Conservation (phyloP, 208 protist species). For the Strigomonas culicis region DNA sequence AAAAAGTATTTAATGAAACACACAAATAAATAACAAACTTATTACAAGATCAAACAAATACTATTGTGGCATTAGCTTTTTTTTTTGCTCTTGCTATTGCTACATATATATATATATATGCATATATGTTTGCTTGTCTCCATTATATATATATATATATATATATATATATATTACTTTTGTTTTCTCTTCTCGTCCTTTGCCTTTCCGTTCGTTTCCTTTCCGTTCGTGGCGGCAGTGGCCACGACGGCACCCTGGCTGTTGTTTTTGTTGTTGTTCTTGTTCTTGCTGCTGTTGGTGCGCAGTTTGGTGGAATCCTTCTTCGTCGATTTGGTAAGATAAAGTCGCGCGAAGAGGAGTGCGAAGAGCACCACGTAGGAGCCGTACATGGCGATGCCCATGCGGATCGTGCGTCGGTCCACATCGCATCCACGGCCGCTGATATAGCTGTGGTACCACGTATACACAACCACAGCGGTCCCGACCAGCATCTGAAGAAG, state of each 20-base stretch:
- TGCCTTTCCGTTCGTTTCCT: neutral
- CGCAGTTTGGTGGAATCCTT: slow-evolving; percentile 15
- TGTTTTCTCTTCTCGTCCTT: slow-evolving; percentile 3
- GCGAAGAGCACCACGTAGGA: slow-evolving; percentile 87
- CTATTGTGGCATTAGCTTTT: neutral
- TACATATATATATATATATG: neutral
- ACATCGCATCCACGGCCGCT: slow-evolving; percentile 33
- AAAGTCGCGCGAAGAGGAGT: slow-evolving; percentile 31
- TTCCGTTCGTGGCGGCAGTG: neutral
- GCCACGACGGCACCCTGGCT: slow-evolving; percentile 3
- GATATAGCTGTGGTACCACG: slow-evolving; percentile 37
- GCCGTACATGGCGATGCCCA: slow-evolving; percentile 86
- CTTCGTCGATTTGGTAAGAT: slow-evolving; percentile 34
- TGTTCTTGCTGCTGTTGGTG: slow-evolving; percentile 4
- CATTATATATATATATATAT: slow-evolving; percentile 1
- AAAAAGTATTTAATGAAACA: slow-evolving; percentile 3
- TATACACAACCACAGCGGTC: slow-evolving; percentile 51
- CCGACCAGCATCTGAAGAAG: slow-evolving; percentile 93
- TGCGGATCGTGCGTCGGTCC: slow-evolving; percentile 30
- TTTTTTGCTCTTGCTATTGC: neutral
- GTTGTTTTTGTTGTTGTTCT: slow-evolving; percentile 8
- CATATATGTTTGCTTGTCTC: neutral
- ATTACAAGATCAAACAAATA: neutral
- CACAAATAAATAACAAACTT: slow-evolving; percentile 8
- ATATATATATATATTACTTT: slow-evolving; percentile 3